phyloP scores from a whole-genome alignment of 257 asterid genomes.

The Nicotiana undulata region DNA sequence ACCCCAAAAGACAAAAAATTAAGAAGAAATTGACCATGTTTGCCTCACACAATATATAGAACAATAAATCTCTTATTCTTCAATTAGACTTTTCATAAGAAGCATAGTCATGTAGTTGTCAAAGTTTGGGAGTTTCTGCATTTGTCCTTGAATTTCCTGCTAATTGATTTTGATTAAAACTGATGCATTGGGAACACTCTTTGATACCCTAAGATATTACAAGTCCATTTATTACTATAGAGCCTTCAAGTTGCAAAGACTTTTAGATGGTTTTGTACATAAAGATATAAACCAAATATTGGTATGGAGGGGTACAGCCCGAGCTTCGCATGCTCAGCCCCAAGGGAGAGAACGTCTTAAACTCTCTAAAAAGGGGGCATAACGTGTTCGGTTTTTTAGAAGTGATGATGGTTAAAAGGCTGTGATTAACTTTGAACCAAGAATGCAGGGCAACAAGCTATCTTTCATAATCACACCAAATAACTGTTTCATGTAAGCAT shows the following conservation, averaged over 20 bases:
- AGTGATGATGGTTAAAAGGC: neutral
- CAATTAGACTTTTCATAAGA: neutral
- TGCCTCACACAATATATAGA: neutral
- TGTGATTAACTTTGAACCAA: neutral
- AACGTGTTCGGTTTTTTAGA: neutral
- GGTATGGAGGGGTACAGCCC: neutral
- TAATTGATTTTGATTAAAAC: neutral
- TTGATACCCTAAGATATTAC: neutral
- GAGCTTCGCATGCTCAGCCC: neutral
- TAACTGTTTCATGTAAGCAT: neutral
- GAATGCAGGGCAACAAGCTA: neutral
- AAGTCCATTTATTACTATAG: neutral
- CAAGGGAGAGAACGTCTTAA: neutral
- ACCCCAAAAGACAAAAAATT: neutral
- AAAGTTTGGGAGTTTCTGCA: neutral
- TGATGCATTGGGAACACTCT: neutral
- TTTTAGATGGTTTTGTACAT: neutral
- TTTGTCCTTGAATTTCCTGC: neutral
- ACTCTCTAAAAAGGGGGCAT: neutral
- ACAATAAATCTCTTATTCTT: neutral
- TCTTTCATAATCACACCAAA: neutral
- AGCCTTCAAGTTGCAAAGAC: neutral
- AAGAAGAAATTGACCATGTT: neutral
- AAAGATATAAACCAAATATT: neutral
- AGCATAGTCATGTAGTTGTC: neutral